Percentiles rank a stretch among this genome's conserved stretches.
phyloP scores from a whole-genome alignment of 2,329 filamentous ascomycete genomes.

The Herpotrichia juniperi region DNA sequence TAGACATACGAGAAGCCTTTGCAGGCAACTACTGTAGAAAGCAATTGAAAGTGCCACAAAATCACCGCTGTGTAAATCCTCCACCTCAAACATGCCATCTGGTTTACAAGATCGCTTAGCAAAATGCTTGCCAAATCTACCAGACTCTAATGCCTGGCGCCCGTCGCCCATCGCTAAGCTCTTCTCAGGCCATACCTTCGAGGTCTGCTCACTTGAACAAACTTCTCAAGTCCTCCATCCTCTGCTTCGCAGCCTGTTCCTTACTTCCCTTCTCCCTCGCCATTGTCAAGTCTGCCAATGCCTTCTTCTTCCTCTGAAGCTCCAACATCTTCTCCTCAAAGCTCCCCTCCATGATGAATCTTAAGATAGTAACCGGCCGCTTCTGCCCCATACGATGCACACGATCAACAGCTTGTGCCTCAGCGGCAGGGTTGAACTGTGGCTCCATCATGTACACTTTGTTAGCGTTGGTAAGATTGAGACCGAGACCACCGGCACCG shows the following conservation, averaged over 20 bases:
- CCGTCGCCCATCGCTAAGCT: too few relatives aligned
- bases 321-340: constrained; percentile 95
- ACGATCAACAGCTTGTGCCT: constrained; percentile 92
- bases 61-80: too few relatives aligned
- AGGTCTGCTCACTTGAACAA: constrained; percentile 55
- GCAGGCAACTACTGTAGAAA: too few relatives aligned
- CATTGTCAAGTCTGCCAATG: constrained; percentile 79
- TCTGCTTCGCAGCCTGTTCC: constrained; percentile 68
- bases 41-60: too few relatives aligned
- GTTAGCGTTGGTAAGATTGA: constrained; percentile 86
- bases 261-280: constrained; percentile 58
- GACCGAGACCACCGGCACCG: constrained; percentile 86
- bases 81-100: too few relatives aligned
- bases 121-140: too few relatives aligned
- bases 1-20: too few relatives aligned
- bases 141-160: too few relatives aligned
- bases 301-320: constrained; percentile 90
- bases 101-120: too few relatives aligned
- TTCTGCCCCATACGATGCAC: constrained; percentile 73
- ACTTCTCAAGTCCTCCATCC: constrained; percentile 64
- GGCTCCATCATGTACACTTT: constrained; percentile 98
- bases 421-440: constrained; percentile 93
- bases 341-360: constrained; percentile 87
- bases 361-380: constrained; percentile 81
- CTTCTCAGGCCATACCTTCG: not conserved